phyloP scores from a whole-genome alignment of 345 rosid genomes.

The Syzygium grande region DNA sequence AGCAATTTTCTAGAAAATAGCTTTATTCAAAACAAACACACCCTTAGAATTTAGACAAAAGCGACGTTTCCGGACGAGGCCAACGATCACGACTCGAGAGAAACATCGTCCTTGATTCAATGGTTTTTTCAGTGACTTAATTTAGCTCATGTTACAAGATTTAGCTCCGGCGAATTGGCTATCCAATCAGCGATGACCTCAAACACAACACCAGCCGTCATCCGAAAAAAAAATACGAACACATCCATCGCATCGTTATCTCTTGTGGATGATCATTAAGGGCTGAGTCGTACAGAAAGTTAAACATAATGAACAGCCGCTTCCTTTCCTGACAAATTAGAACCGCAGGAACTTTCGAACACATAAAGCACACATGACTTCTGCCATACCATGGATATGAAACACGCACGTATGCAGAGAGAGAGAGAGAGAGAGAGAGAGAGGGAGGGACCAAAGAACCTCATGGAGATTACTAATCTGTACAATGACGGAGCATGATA shows the following conservation, averaged over 20 bases:
- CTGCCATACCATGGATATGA: background rate
- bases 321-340: background rate
- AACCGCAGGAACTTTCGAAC: background rate
- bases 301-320: background rate
- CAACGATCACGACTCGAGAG: background rate
- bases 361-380: background rate
- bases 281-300: background rate
- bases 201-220: background rate
- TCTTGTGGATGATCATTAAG: background rate
- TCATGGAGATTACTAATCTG: background rate
- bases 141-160: background rate
- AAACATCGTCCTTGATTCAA: background rate
- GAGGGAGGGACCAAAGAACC: background rate
- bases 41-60: background rate
- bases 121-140: background rate
- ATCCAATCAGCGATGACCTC: background rate
- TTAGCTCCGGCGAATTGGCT: background rate
- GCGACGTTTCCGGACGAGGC: background rate
- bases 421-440: background rate
- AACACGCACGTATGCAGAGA: rapidly evolving
- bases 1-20: too few species aligned
- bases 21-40: background rate
- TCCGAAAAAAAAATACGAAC: background rate
- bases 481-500: background rate
- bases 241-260: background rate